Base-by-base conservation (phyloP, 306 rosid genomes). In the Casuarina glauca region DNA sequence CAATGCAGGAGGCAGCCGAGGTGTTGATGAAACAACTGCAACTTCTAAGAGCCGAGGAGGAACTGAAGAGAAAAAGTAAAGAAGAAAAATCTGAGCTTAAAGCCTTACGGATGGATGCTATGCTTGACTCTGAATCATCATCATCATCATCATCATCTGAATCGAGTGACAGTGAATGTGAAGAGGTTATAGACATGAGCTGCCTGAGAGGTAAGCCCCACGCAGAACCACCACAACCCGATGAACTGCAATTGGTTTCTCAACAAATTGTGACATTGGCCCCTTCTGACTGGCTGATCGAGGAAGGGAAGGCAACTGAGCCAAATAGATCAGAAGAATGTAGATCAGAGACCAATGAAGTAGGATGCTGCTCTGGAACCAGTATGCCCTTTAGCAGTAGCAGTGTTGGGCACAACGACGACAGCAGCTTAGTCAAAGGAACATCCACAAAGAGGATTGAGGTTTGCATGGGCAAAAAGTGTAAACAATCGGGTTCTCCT, bases 401-500 rank as follows among this genome's bases (percentile, higher is more conserved):
- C 26, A 69, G 70, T 26, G 45, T 62, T 77, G 70, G 69, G 54
- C 39, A 55, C 39, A 78, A 79, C n/a, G 74, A 60, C 26, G 80
- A 35, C 35, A 32, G 38, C 62, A 51, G 51, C 75, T 46, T 60
- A 5, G 78, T 50, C 60, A 43, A 53, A 39, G 78, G 73, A 70
- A 63, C 70, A 11, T 55, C 89, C 5, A 72, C 76, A 11, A 81
- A 81, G 75, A 89, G 80, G 88, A 82, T 96, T 82, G 98, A 96
- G 82, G 98, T 96, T 3, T 96, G 99, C 73, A 87, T 96, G 98
- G 99, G 99, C 1, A 84, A 82, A 62, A 91, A 91, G 79, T 96
- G 99, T 88, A 86, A 80, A 73, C 90, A 46, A 72, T 89, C 86
- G 35, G 99, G 99, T 60, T 86, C 85, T 48, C 82, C 76, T 35